Conservation (phyloP, 306 rosid species). For the Rosa lucieae region DNA sequence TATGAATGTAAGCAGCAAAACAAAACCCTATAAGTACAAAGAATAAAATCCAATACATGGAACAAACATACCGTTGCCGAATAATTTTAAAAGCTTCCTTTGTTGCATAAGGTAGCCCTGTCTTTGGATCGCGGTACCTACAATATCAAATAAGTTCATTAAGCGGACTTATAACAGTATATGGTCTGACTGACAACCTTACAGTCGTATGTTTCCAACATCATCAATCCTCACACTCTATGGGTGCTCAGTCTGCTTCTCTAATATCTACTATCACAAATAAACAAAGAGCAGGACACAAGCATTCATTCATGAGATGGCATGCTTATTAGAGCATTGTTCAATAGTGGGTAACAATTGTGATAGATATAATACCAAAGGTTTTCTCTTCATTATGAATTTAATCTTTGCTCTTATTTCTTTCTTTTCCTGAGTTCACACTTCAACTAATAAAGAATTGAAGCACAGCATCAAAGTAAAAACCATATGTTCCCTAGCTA, state of each 20-base stretch:
- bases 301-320: background rate
- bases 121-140: conserved; percentile 93
- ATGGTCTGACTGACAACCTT: conserved; percentile 2
- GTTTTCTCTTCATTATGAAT: background rate
- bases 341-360: background rate
- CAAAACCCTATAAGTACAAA: background rate
- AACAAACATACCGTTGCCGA: conserved; percentile 64
- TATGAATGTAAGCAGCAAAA: background rate
- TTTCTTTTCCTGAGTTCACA: background rate
- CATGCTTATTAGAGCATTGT: background rate
- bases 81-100: conserved; percentile 80
- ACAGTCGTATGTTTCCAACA: background rate
- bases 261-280: background rate
- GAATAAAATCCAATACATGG: background rate
- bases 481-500: background rate
- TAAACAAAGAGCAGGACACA: background rate
- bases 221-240: background rate
- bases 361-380: background rate
- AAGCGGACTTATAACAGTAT: background rate
- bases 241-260: background rate
- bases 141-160: conserved; percentile 31
- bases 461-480: background rate
- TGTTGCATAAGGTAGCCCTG: conserved; percentile 87
- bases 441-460: background rate
- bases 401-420: background rate